A percentile compares a stretch with the other conserved stretches of the same genome.
Conservation (phyloP, 352 stramenopile genomes). For the Halophytophthora polymorphica region DNA sequence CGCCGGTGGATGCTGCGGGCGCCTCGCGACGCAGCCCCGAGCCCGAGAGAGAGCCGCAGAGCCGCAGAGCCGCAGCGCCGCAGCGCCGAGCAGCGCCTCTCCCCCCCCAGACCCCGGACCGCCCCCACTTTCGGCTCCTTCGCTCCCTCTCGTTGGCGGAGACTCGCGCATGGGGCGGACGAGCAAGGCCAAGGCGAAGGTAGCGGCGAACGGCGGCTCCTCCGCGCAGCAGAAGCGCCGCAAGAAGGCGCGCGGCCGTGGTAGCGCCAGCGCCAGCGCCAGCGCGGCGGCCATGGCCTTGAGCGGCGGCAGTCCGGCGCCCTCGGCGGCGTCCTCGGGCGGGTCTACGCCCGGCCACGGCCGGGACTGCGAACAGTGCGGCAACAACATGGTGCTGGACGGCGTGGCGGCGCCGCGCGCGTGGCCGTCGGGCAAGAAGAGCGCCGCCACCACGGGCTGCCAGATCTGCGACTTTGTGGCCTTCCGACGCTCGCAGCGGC, state of each 20-base stretch:
- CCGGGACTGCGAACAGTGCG: conserved; percentile 57
- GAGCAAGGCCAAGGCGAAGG: conserved; percentile 33
- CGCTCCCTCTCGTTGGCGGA: conserved; percentile 25
- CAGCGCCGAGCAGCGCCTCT: no score
- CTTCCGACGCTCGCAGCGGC: conserved; percentile 60
- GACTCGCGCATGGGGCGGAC: conserved; percentile 18
- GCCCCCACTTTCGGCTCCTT: no score
- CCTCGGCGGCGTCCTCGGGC: conserved; percentile 26
- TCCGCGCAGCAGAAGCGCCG: conserved; percentile 26
- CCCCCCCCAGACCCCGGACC: no score
- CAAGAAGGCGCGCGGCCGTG: conserved; percentile 18
- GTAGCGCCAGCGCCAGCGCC: no score
- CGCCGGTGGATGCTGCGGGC: no score
- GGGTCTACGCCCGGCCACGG: conserved; percentile 30
- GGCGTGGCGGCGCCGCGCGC: conserved; percentile 45
- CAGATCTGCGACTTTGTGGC: conserved; percentile 83
- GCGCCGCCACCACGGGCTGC: conserved; percentile 44
- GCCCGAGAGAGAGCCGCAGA: no score
- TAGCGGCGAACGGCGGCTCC: conserved; percentile 11
- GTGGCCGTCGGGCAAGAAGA: conserved; percentile 36
- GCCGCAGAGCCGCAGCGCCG: no score
- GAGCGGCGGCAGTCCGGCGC: conserved; percentile 21
- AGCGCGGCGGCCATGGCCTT: neutral
- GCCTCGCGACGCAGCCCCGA: no score
- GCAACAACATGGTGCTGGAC: conserved; percentile 37